Conservation (phyloP, 371 early-diverging fungal species). For the Thermomucor indicae-seudaticae region DNA sequence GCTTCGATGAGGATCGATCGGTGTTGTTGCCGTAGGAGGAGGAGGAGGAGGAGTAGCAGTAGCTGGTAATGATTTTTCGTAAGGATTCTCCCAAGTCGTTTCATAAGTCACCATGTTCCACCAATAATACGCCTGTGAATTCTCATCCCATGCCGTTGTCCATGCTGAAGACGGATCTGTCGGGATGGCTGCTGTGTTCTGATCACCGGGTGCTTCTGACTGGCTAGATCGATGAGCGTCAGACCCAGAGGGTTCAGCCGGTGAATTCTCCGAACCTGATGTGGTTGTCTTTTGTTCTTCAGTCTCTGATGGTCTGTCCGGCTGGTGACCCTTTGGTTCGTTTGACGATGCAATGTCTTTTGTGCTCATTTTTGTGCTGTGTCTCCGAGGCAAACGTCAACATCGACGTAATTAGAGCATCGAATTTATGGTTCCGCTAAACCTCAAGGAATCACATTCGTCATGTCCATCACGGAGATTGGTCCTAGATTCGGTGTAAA, state of each 20-base stretch:
- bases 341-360: neutral
- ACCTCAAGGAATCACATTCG: too few species aligned
- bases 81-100: slow-evolving; percentile 49
- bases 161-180: slow-evolving; percentile 31
- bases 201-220: neutral
- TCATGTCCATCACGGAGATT: too few species aligned
- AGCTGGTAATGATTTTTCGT: slow-evolving; percentile 1
- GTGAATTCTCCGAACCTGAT: slow-evolving; percentile 7
- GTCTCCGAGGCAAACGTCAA: neutral
- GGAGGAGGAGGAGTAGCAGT: slow-evolving; percentile 1
- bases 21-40: neutral
- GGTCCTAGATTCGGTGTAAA: too few species aligned
- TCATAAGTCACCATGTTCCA: slow-evolving; percentile 61
- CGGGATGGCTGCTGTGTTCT: neutral
- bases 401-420: too few species aligned
- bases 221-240: slow-evolving; percentile 10
- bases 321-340: neutral
- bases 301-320: neutral
- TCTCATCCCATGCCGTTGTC: slow-evolving; percentile 54
- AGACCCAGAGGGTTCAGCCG: slow-evolving; percentile 4
- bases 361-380: neutral
- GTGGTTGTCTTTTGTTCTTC: neutral
- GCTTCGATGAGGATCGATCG: neutral
- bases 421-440: too few species aligned
- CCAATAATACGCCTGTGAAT: slow-evolving; percentile 52